Base-by-base conservation (phyloP, 2,329 filamentous ascomycete species). In the Cryphonectria nitschkei region DNA sequence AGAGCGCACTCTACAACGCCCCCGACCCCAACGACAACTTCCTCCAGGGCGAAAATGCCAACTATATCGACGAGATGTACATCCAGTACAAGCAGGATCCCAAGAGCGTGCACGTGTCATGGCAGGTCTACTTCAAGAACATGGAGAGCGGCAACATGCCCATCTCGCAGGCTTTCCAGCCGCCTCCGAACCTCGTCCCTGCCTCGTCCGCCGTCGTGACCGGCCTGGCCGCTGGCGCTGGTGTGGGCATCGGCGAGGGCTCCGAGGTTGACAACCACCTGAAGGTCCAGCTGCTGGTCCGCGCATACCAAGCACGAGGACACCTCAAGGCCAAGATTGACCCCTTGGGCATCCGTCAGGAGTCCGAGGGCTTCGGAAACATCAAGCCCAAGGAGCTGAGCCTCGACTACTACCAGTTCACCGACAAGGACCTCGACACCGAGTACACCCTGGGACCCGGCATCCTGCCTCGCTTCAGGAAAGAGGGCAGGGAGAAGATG, bases 41-140 rank as follows among this genome's bases (percentile, higher is more conserved):
- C 87, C 89, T 99, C 73, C 93, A 94, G 74, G 96, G 96, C 76
- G 98, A 93, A 86, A 96, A 95, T 73, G 96, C 96, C 83, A 98
- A 97, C 86, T 99, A 99, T 85, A 94, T 99, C 81, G 96, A 99
- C 82, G 96, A 98, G 86, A 99, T 99, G 96, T 99, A 99, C 84
- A 86, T 98, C 85, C 91, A 95, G 81, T 99, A 96, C 96, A 97
- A 95, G 84, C 87, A 93, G 75, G 94, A 99, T 78, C 95, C 96
- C 67, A 88, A 90, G 78, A 97, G 93, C 80, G 96, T 99, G 72
- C 96, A 99, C 83, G 88, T 97, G 78, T 99, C 96, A 81, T 99
- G 96, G 96, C 95, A 97, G 85, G 91, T 97, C 80, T 99, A 99
- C 88, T 99, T 99, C 89, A 93, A 91, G 85, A 99, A 99, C 85